Evolutionary conservation across 345 rosid genomes (phyloP), one percentile per base, ranked within the genome.

Genomic region (Cardamine resedifolia): DNA sequence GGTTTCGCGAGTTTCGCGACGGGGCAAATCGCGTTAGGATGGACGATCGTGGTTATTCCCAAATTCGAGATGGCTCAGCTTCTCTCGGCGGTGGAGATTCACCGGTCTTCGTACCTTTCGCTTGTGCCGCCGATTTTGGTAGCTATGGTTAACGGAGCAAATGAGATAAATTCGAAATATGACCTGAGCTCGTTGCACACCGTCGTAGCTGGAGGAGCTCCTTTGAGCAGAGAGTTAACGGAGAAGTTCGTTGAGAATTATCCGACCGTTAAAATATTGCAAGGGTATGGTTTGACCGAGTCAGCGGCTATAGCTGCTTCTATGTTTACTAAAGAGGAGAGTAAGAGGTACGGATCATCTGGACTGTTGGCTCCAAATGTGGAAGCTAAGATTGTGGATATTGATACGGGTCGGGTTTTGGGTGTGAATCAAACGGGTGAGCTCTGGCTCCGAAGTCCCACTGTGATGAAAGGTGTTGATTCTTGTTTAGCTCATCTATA

Each of bases 251-350:
- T 74, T 49, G 75, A 77, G 71, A 80, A 64, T 70, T 93, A 78
- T 70, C 87, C 86, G 4, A 39, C 27, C 19, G 88, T 86, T 60
- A 62, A 49, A 20, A 74, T 93, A 67, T 69, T 83, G 30, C 97
- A 93, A 47, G 97, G 97, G 1, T 93, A 90, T 65, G 98, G 92
- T 24, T 66, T 91, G 76, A 88, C 96, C 1, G 97, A 91, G 72
- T 82, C 92, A 21, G 71, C 93, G 33, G 89, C 79, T 8, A 45
- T 83, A 0, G 93, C 85, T 4, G 85, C 97, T 23, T 83, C 90
- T 27, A 89, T 86, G 61, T 87, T 83, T 44, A 66, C 71, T 44
- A 44, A 78, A 70, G 97, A 89, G 70, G 93, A 91, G 85, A 79
- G 87, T 19, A 66, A 83, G 41, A 77, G 83, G 78, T 87, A 81